Evolutionary conservation across 2,329 filamentous ascomycete genomes (phyloP).

Genomic region (Trichoderma oligosporum): DNA sequence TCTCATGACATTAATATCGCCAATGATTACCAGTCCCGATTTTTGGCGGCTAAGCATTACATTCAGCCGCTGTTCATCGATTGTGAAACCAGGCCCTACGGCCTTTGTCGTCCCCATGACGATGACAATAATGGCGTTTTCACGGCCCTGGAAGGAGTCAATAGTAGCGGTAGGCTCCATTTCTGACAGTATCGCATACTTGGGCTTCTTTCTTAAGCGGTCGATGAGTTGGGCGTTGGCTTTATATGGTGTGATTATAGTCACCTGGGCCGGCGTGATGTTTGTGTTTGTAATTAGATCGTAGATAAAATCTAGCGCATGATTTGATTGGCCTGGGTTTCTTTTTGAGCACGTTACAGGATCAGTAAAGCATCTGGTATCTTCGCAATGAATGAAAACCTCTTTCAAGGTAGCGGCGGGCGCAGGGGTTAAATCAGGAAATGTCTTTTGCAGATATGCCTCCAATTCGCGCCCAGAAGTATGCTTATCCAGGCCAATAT

Average conservation of each 20-base stretch:
- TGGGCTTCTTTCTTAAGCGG: not conserved
- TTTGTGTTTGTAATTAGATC: conserved; percentile 16
- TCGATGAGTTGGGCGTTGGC: conserved; percentile 20
- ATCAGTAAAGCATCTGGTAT: not conserved
- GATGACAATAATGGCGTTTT: conserved; percentile 24
- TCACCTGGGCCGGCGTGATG: conserved; percentile 18
- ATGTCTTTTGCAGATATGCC: conserved; percentile 2
- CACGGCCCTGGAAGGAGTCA: conserved; percentile 26
- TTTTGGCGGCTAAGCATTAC: conserved; percentile 23
- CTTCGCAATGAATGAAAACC: conserved; percentile 24
- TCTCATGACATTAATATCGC: conserved; percentile 21
- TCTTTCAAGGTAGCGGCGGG: conserved; percentile 16
- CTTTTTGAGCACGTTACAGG: conserved; percentile 8
- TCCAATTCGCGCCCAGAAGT: not conserved
- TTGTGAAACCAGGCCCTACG: conserved; percentile 21
- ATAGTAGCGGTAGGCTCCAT: conserved; percentile 21
- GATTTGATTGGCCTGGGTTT: conserved; percentile 21
- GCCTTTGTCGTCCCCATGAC: conserved; percentile 22
- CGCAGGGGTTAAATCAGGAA: not conserved
- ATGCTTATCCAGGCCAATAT: not conserved
- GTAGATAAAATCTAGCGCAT: conserved; percentile 22
- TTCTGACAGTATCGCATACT: conserved; percentile 15
- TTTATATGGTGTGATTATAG: conserved; percentile 23
- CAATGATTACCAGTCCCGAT: conserved; percentile 23
- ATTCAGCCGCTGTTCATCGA: conserved; percentile 20